Percentiles rank a stretch among this genome's conserved stretches.
Conservation (phyloP, 2,329 filamentous ascomycete species). For the Aspergillus neotritici region DNA sequence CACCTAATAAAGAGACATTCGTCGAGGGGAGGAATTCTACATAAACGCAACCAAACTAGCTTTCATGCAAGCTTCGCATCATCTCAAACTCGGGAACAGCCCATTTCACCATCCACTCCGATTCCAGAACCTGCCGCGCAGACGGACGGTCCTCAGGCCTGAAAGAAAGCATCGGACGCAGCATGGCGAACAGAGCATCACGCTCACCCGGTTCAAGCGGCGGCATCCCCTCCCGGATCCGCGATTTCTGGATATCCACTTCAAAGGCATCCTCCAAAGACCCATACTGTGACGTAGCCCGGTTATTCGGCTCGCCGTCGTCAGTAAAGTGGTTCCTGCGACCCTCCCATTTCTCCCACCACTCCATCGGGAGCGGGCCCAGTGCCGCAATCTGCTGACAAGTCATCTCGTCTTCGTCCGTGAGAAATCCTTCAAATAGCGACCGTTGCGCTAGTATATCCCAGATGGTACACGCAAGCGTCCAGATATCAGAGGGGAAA, state of each 20-base stretch:
- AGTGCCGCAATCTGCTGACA: slow-evolving; percentile 23
- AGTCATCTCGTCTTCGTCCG: slow-evolving; percentile 21
- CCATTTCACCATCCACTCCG: slow-evolving; percentile 23
- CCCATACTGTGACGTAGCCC: neutral
- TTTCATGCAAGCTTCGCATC: neutral
- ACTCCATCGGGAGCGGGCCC: slow-evolving; percentile 20
- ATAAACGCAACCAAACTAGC: too few species aligned
- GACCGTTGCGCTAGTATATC: slow-evolving; percentile 24
- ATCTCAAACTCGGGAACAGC: slow-evolving; percentile 16
- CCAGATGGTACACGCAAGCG: slow-evolving; percentile 33
- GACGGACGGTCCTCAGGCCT: slow-evolving; percentile 14
- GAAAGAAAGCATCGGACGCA: slow-evolving; percentile 20
- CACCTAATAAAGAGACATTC: too few species aligned
- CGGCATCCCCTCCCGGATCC: slow-evolving; percentile 7
- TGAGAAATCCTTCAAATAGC: slow-evolving; percentile 22
- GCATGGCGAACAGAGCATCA: slow-evolving; percentile 16
- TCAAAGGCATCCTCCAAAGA: slow-evolving; percentile 12
- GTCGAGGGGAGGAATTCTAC: too few species aligned
- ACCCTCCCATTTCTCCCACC: slow-evolving; percentile 20
- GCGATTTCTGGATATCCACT: slow-evolving; percentile 14
- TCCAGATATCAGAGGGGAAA: slow-evolving; percentile 36
- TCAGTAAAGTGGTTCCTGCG: slow-evolving; percentile 9
- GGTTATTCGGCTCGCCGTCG: slow-evolving; percentile 9
- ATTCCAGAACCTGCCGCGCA: slow-evolving; percentile 16
- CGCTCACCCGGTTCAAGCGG: slow-evolving; percentile 11